Percentiles rank a stretch among this genome's conserved stretches.
Evolutionary conservation across 495 filamentous ascomycete species (phyloP).

Genomic region (Penicillium bialowiezense): DNA sequence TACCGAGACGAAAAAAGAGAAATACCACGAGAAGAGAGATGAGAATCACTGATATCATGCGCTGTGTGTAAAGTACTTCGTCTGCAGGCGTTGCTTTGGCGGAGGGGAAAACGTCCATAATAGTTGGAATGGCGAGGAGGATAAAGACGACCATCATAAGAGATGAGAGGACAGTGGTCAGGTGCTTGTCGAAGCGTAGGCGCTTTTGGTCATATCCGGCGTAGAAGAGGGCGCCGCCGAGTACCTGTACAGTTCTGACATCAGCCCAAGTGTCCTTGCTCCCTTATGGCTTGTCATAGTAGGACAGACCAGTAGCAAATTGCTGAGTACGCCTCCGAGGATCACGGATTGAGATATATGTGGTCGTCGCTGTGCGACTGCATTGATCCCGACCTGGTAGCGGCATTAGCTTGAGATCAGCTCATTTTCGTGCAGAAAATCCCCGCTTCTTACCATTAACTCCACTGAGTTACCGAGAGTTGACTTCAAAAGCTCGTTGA

Average conservation of each 20-base stretch:
- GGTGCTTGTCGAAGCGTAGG: conserved; percentile 20
- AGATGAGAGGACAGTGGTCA: conserved; percentile 23
- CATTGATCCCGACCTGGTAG: conserved; percentile 17
- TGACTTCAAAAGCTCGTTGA: conserved; percentile 24
- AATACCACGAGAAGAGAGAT: conserved; percentile 66
- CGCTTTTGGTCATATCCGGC: conserved; percentile 20
- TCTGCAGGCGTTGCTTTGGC: conserved; percentile 10
- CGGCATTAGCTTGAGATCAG: not conserved
- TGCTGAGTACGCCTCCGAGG: conserved; percentile 23
- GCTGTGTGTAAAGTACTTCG: conserved; percentile 37
- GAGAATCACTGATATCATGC: conserved; percentile 41
- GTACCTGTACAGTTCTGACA: conserved; percentile 9
- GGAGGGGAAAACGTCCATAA: conserved; percentile 23
- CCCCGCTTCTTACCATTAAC: conserved; percentile 14
- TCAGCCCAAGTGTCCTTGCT: not conserved
- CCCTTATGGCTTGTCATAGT: not conserved
- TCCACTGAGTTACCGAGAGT: conserved; percentile 27
- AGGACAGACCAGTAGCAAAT: conserved; percentile 18
- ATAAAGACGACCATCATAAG: conserved; percentile 25
- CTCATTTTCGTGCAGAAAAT: not conserved
- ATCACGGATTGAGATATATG: conserved; percentile 17
- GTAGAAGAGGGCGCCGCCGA: conserved; percentile 20
- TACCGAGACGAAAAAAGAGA: conserved; percentile 49
- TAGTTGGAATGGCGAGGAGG: conserved; percentile 21
- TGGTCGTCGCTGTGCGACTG: conserved; percentile 7